Percentiles rank a stretch among this genome's conserved stretches.
These are phyloP conservation scores for Fusarium veterinarium DNA, from an alignment of 2,329 filamentous ascomycete species.

Conservation along the genomic window DNA sequence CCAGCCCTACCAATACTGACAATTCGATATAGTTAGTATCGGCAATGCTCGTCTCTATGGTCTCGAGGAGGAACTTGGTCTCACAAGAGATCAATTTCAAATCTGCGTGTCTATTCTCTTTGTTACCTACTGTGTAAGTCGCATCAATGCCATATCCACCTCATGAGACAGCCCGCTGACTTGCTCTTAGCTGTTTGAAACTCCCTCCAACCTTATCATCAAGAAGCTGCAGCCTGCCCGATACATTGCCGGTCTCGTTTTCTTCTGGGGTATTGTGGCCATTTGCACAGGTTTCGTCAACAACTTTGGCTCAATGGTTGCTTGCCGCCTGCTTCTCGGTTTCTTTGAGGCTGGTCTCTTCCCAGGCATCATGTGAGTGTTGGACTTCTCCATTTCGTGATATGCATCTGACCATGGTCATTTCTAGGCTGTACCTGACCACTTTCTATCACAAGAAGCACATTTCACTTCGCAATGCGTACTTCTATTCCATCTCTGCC, in stretches of 20 bases:
- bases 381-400: accelerated
- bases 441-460: constrained; percentile 73
- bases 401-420: accelerated
- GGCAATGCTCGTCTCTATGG: constrained; percentile 68
- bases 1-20: accelerated
- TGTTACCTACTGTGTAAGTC: constrained; percentile 56
- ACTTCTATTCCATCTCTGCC: constrained; percentile 70
- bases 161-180: neutral
- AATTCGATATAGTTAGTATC: constrained; percentile 68
- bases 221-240: constrained; percentile 55
- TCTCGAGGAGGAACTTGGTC: constrained; percentile 65
- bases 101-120: constrained; percentile 58
- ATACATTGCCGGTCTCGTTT: constrained; percentile 61
- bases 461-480: constrained; percentile 70
- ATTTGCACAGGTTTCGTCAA: constrained; percentile 57
- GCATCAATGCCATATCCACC: accelerated
- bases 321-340: constrained; percentile 53
- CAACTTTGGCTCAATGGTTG: constrained; percentile 59
- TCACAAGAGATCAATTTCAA: constrained; percentile 69
- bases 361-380: constrained; percentile 54
- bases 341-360: constrained; percentile 62
- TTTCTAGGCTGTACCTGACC: constrained; percentile 60
- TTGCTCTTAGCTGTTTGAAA: constrained; percentile 50
- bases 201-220: constrained; percentile 54
- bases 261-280: constrained; percentile 58